Base-by-base conservation (phyloP, 176 grass and related monocot genomes). In the Urochloa ruziziensis region DNA sequence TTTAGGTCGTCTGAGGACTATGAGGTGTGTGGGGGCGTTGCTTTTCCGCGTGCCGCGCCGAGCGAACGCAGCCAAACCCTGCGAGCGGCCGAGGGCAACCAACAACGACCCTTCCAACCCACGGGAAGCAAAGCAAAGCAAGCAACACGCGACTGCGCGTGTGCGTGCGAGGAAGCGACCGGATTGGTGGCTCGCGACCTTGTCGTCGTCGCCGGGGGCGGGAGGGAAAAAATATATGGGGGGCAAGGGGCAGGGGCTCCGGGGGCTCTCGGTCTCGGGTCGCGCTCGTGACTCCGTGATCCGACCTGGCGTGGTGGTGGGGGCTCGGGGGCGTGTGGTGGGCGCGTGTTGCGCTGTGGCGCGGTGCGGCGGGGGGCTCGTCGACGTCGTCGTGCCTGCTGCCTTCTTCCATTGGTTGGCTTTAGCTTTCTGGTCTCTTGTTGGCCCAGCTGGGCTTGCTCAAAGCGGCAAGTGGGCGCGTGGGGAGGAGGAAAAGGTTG, bases 401-500 rank as follows among this genome's bases (percentile, higher is more conserved):
- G 7, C 39, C 39, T 40, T 6, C 8, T 23, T 66, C 33, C 21
- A 2, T 36, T n/a, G 64, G 64, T 68, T 68, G 35, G 17, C 1
- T 0, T 34, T 34, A 7, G 29, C 29, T 63, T 4, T 16, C n/a
- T 17, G 0, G 29, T 7, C 62, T 35, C 33, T 67, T 33, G 34
- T 17, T 16, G n/a, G 32, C 10, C 33, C 10, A 8, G 2, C 2
- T 51, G 0, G 2, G 11, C 52, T 71, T 72, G 33, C 67, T 49
- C 28, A 36, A 82, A 73, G 57, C 32, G 70, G 30, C 81, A 63
- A 64, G 81, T 63, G 81, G 69, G 18, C 69, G 23, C 29, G 21
- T 83, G 42, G 81, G 58, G 70, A 19, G 23, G 30, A 62, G 70
- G 13, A 16, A 83, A 74, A 74, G 28, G 80, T 61, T 6, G 9